Percentiles rank a stretch among this genome's conserved stretches.
Conservation (phyloP, 306 rosid genomes). For the Rosa lucieae region DNA sequence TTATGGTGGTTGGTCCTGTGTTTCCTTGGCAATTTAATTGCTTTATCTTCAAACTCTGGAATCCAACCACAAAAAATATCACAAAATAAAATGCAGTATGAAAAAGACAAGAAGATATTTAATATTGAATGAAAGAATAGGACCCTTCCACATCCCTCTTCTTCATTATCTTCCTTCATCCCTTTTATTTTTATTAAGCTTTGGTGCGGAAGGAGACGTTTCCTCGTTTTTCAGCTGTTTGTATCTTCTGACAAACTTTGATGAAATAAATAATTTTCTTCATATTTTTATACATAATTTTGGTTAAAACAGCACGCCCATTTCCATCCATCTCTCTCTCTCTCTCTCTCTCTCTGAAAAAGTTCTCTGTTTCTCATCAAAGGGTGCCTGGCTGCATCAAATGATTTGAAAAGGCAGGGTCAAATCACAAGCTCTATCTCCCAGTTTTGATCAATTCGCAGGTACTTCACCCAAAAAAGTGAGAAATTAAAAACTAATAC, state of each 20-base stretch:
- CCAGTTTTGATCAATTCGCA: conserved; percentile 62
- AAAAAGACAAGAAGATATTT: conserved; percentile 96
- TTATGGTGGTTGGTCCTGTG: conserved; percentile 74
- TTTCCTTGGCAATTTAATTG: conserved; percentile 67
- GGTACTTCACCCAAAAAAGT: conserved; percentile 55
- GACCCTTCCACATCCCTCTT: conserved; percentile 41
- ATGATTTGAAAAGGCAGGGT: conserved; percentile 68
- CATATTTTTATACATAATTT: conserved; percentile 20
- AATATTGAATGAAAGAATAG: conserved; percentile 54
- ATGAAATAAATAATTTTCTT: conserved; percentile 30
- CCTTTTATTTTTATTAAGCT: conserved; percentile 30
- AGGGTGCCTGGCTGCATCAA: conserved; percentile 43
- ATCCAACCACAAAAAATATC: conserved; percentile 80
- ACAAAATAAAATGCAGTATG: conserved; percentile 41
- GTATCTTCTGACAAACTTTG: conserved; percentile 57
- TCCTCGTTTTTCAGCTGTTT: conserved; percentile 75
- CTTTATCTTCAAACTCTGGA: conserved; percentile 78
- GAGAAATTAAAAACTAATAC: conserved; percentile 13
- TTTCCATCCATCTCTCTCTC: conserved; percentile 11
- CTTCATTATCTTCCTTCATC: conserved; percentile 38
- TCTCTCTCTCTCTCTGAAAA: conserved; percentile 24
- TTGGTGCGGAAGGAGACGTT: conserved; percentile 76
- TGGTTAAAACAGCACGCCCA: conserved; percentile 12
- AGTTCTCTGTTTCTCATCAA: conserved; percentile 49
- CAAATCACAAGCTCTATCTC: conserved; percentile 60